These are phyloP conservation scores for Ceriops decandra DNA, from an alignment of 345 rosid species.

Conservation along the genomic window DNA sequence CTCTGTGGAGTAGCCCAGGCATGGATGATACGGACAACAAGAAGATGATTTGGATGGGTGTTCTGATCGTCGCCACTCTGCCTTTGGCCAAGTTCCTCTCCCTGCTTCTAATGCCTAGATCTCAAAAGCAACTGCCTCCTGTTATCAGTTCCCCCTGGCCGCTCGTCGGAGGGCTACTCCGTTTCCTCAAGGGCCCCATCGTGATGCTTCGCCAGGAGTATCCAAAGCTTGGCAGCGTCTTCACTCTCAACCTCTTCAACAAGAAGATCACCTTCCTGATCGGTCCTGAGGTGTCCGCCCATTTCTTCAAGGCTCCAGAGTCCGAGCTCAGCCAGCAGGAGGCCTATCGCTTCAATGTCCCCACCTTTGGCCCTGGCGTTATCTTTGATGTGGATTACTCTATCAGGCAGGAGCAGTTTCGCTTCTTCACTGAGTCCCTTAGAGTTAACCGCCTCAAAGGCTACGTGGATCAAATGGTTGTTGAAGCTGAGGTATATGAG, in stretches of 20 bases:
- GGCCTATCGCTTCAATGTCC: constrained; percentile 93
- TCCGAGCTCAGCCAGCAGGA: constrained; percentile 94
- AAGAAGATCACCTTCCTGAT: constrained; percentile 86
- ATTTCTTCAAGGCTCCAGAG: constrained; percentile 90
- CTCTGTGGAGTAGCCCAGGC: too few relatives aligned
- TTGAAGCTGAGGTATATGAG: constrained; percentile 70
- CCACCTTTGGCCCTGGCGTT: constrained; percentile 94
- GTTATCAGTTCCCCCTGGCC: constrained; percentile 53
- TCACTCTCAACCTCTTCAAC: constrained; percentile 63
- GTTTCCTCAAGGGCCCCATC: constrained; percentile 76
- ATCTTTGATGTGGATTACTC: constrained; percentile 92
- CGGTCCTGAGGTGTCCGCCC: constrained; percentile 97
- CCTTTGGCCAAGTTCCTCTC: too few relatives aligned
- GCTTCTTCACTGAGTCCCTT: constrained; percentile 88
- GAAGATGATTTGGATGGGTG: too few relatives aligned
- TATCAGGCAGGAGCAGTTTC: constrained; percentile 87
- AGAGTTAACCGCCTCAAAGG: constrained; percentile 78
- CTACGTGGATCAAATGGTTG: constrained; percentile 95
- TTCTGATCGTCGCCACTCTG: too few relatives aligned
- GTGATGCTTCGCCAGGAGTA: constrained; percentile 83
- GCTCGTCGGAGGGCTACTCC: constrained; percentile 61
- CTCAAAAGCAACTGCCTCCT: constrained; percentile 73
- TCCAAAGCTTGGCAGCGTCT: constrained; percentile 86
- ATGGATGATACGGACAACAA: too few relatives aligned
- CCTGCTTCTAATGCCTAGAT: constrained; percentile 26